phyloP scores from a whole-genome alignment of 75 land plant species.

The Sequoia sempervirens region DNA sequence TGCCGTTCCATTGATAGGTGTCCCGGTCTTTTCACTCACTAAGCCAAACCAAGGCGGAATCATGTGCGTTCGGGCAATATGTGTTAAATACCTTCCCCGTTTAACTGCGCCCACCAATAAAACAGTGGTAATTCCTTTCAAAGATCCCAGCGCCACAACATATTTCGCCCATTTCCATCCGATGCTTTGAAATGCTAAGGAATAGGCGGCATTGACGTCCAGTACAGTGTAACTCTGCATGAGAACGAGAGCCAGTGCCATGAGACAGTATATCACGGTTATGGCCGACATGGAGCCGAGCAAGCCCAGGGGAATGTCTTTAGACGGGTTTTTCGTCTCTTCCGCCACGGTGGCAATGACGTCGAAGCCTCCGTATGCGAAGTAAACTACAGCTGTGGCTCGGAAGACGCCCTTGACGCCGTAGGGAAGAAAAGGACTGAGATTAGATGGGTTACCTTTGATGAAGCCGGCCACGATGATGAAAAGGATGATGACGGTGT shows the following conservation, averaged over 20 bases:
- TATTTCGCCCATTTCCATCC: slow-evolving; percentile 82
- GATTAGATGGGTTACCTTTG: slow-evolving; percentile 47
- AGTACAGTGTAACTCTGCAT: slow-evolving; percentile 36
- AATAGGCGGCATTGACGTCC: slow-evolving; percentile 45
- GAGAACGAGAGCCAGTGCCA: slow-evolving; percentile 44
- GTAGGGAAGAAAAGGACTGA: slow-evolving; percentile 17
- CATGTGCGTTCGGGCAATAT: slow-evolving; percentile 72
- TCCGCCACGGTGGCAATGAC: slow-evolving; percentile 69
- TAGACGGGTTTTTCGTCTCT: slow-evolving; percentile 53
- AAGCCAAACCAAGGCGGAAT: slow-evolving; percentile 70
- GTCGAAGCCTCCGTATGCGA: slow-evolving; percentile 65
- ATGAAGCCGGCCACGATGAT: slow-evolving; percentile 57
- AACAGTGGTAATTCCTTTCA: slow-evolving; percentile 65
- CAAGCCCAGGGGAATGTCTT: slow-evolving; percentile 63
- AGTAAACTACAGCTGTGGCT: slow-evolving; percentile 56
- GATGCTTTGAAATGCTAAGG: slow-evolving; percentile 34
- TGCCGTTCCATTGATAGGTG: slow-evolving; percentile 66
- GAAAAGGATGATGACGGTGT: slow-evolving; percentile 54
- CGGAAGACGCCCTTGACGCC: slow-evolving; percentile 46
- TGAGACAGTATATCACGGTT: slow-evolving; percentile 46
- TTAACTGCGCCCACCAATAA: slow-evolving; percentile 52
- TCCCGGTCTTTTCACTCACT: slow-evolving; percentile 50
- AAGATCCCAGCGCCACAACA: slow-evolving; percentile 64
- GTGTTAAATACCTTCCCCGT: slow-evolving; percentile 64
- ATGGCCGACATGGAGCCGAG: slow-evolving; percentile 50